Evolutionary conservation across 306 rosid genomes (phyloP).

Genomic region (Erythrophleum fordii): DNA sequence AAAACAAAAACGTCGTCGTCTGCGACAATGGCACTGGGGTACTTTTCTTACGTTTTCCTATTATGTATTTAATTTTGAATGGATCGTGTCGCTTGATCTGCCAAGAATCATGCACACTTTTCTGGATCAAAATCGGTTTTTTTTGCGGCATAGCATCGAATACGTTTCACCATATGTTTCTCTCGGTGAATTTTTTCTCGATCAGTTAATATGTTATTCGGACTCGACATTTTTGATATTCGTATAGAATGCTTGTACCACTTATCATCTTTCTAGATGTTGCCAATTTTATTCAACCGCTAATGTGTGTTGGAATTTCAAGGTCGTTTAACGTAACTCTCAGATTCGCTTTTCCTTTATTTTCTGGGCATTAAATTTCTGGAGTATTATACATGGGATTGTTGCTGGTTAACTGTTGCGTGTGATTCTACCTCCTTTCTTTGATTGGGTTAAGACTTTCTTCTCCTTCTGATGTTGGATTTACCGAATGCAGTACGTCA

Average conservation of each 20-base stretch:
- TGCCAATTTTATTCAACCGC: background rate
- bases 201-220: slow-evolving; percentile 1
- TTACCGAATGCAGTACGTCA: slow-evolving; percentile 73
- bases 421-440: background rate
- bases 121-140: background rate
- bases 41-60: slow-evolving; percentile 10
- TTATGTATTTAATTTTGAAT: background rate
- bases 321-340: background rate
- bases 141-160: background rate
- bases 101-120: background rate
- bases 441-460: background rate
- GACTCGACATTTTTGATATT: background rate
- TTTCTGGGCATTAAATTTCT: background rate
- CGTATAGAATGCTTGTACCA: background rate
- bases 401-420: background rate
- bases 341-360: background rate
- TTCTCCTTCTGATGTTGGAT: background rate
- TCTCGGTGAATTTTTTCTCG: background rate
- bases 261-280: background rate
- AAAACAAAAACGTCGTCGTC: slow-evolving; percentile 82
- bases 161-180: background rate
- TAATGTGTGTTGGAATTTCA: slow-evolving; percentile 22
- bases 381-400: background rate
- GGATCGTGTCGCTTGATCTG: slow-evolving; percentile 17
- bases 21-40: slow-evolving; percentile 99